Base-by-base conservation (phyloP, 176 grass and related monocot genomes). In the Zoysia japonica region DNA sequence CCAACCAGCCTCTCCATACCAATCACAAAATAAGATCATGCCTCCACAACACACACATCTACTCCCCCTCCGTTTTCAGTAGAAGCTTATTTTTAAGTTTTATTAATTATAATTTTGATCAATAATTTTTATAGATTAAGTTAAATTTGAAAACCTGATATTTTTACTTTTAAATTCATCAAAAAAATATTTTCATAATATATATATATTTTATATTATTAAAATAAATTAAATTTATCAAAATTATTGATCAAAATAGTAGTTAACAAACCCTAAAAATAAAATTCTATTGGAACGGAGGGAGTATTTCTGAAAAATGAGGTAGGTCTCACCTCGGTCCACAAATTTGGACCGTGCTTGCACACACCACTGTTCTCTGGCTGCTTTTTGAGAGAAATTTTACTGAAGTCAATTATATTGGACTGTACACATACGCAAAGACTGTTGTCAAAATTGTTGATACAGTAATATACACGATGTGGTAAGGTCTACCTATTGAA, bases 1-100 rank as follows among this genome's bases (percentile, higher is more conserved):
- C 71, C 81, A 89, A 75, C 81, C 92, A 80, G 68, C 74, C 82
- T 65, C 66, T 50, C 75, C 75, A 84, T 85, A 81, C 80, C 86
- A 88, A 83, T 86, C 83, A 86, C 50, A 88, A 41, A 86, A 78
- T 35, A 43, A 62, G 80, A 75, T 74, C 47, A 80, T 85, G 84
- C 72, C 75, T 71, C 78, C 74, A 61, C 84, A n/a, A 70, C 70
- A 70, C 75, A 60, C 20, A 11, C 69, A 65, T 56, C 76, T 60
- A 39, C 43, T 45, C n/a, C n/a, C n/a, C n/a, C n/a, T n/a, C n/a
- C n/a, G n/a, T 28, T 28, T 28, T 28, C 28, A 28, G 28, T 28
- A 28, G 28, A 28, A 28, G 28, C 0, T 28, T 28, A 28, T 28
- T 28, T 28, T 28, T 28, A 28, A 0, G 0, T 28, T 28, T 28